Base-by-base conservation (phyloP, 2,329 filamentous ascomycete genomes). In the Epichloe amarillans region DNA sequence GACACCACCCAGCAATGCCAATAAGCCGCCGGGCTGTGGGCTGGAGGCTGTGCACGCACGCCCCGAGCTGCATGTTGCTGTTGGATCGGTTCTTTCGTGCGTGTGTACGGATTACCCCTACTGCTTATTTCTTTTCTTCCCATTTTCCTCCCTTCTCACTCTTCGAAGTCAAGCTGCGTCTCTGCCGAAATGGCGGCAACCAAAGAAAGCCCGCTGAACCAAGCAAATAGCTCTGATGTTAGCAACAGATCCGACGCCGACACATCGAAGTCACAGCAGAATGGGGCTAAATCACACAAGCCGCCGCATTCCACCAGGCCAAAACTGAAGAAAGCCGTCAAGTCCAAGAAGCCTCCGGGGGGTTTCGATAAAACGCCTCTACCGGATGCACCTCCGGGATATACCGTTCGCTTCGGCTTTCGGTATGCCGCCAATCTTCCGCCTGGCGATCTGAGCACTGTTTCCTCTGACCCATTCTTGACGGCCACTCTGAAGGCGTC, bases 381-480 rank as follows among this genome's bases (percentile, higher is more conserved):
- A 8, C 87, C 88, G 0, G 68, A 77, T 59, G 82, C 80, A 4
- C 82, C 84, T 8, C 81, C 83, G 7, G 89, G 90, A 26, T 96
- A 86, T 68, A 95, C 88, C 0, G 64, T 96, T 56, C 85, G 83
- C 63, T 84, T 97, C 69, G 89, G 82, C 47, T 88, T 97, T 63
- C 84, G 91, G 65, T 76, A 80, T 52, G 91, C 90, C 1, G 72
- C 73, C 54, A 89, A 95, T 62, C 78, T 97, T 3, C 88, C 91
- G 2, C 79, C 87, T 44, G 86, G 85, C 51, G 91, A 97, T 66
- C 72, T 95, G 58, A 77, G 80, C 60, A 81, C 82, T 11, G 75
- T 84, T 36, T 85, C 88, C 3, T 88, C 88, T 3, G 91, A 97
- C 64, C 89, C 91, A 0, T 97, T 83, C 63, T 72, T 95, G 39